A percentile compares a stretch with the other conserved stretches of the same genome.
Conservation (phyloP, 1,284 basidiomycete genomes). For the Wallemia ichthyophaga region DNA sequence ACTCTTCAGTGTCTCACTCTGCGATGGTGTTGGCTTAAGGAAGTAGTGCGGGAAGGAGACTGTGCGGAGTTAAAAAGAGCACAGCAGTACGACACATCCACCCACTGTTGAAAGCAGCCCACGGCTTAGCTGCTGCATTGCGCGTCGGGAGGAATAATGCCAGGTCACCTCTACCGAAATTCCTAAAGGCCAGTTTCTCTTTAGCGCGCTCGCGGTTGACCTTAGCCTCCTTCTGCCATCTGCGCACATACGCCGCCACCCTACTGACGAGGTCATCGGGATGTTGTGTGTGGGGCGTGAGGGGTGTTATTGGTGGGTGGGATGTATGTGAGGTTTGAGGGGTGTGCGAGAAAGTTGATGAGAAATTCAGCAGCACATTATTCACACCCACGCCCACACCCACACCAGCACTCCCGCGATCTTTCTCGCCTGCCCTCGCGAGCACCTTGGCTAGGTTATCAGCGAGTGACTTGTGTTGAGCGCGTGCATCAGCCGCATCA, state of each 20-base stretch:
- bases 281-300: too few relatives aligned
- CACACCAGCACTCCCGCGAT: not conserved
- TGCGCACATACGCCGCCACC: constrained; percentile 55
- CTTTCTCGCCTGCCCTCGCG: not conserved
- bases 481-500: not conserved
- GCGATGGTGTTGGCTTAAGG: constrained; percentile 48
- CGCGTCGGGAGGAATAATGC: constrained; percentile 84
- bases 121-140: constrained; percentile 66
- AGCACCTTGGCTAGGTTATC: not conserved
- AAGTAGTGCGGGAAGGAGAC: constrained; percentile 94
- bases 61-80: constrained; percentile 16
- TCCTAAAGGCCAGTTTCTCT: constrained; percentile 75
- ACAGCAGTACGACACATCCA: not conserved
- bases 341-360: too few relatives aligned
- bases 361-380: not conserved
- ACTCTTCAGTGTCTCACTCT: constrained; percentile 54
- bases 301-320: too few relatives aligned
- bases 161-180: constrained; percentile 72
- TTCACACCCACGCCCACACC: too few relatives aligned
- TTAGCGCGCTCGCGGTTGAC: constrained; percentile 69
- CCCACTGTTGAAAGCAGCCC: constrained; percentile 86
- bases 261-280: constrained; percentile 17
- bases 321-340: too few relatives aligned
- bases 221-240: constrained; percentile 88
- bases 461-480: not conserved